Conservation (phyloP, 2,329 filamentous ascomycete genomes). For the Alternaria viburni region DNA sequence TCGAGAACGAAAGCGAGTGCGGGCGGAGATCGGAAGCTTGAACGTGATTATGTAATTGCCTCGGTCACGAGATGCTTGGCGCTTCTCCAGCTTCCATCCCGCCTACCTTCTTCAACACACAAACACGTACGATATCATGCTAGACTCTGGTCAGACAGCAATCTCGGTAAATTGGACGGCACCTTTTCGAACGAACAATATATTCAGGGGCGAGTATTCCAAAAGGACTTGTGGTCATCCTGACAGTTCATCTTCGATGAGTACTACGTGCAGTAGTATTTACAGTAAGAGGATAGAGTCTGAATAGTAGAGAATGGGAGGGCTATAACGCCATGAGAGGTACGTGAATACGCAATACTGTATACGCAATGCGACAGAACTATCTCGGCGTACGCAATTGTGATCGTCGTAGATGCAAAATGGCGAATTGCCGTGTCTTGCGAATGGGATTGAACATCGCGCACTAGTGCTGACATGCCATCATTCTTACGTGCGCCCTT, state of each 20-base stretch:
- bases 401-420: not conserved
- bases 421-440: not conserved
- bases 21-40: not conserved
- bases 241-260: not conserved
- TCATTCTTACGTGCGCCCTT: not conserved
- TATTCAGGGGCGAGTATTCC: not conserved
- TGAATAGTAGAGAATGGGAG: not conserved
- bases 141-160: not conserved
- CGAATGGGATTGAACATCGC: not conserved
- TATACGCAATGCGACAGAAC: not conserved
- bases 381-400: not conserved
- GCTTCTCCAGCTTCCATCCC: not conserved
- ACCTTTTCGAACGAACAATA: not conserved
- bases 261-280: not conserved
- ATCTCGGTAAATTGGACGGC: not conserved
- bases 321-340: not conserved
- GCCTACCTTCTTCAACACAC: not conserved
- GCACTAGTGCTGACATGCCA: not conserved
- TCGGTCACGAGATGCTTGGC: not conserved
- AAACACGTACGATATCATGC: not conserved
- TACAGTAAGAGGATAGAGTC: not conserved
- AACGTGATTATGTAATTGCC: not conserved
- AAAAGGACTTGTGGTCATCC: not conserved
- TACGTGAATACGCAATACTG: not conserved
- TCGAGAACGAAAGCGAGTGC: constrained; percentile 5